phyloP scores from a whole-genome alignment of 352 stramenopile species.

The Phytophthora aleatoria region DNA sequence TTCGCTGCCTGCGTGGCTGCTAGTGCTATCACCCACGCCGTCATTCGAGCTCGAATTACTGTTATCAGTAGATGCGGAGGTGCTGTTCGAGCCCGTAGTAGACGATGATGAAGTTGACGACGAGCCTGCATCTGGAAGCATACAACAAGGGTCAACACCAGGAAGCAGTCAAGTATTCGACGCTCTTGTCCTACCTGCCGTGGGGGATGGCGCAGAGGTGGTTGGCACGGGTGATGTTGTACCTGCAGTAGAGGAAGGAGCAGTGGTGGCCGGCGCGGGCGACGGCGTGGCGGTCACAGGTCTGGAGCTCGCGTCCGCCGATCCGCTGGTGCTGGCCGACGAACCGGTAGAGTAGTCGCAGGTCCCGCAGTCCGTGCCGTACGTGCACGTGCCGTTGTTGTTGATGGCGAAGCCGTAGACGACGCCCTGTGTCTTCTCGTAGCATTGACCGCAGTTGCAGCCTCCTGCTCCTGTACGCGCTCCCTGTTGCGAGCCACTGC shows the following conservation, averaged over 20 bases:
- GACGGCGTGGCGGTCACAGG: conserved; percentile 7
- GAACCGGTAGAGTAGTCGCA: conserved; percentile 25
- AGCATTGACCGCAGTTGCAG: conserved; percentile 54
- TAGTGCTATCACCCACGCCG: conserved; percentile 1
- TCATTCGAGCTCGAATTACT: conserved; percentile 21
- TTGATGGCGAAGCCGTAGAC: conserved; percentile 40
- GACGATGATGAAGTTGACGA: conserved; percentile 10
- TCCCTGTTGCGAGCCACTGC: conserved; percentile 31
- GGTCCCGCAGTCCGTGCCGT: conserved; percentile 36
- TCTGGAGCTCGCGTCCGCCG: background rate
- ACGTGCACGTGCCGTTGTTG: conserved; percentile 30
- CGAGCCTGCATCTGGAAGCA: conserved; percentile 7
- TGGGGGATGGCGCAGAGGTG: conserved; percentile 8
- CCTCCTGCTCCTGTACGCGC: conserved; percentile 22
- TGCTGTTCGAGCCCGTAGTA: conserved; percentile 9
- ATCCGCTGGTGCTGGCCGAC: conserved; percentile 4
- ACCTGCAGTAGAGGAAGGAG: background rate
- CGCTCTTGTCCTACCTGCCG: conserved; percentile 16
- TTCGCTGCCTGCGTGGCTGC: conserved; percentile 16
- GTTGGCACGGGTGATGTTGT: conserved; percentile 4
- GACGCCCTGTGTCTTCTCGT: conserved; percentile 27
- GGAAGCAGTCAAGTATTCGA: conserved; percentile 1
- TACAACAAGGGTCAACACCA: conserved; percentile 2
- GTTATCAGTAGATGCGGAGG: conserved; percentile 6
- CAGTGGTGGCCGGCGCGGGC: conserved; percentile 1